Evolutionary conservation across 306 rosid genomes (phyloP).

Genomic region (Potentilla sterilis): DNA sequence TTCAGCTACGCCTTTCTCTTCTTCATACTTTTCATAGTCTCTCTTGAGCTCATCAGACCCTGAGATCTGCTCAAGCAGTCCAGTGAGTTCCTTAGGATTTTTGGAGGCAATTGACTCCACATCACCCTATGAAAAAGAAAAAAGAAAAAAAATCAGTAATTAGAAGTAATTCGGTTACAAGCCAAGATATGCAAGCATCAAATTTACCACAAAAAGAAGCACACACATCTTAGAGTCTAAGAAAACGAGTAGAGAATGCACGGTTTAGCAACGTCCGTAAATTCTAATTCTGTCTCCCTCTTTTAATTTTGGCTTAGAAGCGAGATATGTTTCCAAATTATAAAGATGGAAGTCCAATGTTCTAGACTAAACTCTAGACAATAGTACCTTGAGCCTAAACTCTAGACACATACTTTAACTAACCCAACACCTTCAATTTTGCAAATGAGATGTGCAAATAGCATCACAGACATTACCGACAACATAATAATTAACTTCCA

Average conservation of each 20-base stretch:
- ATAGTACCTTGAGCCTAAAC: background rate
- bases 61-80: conserved; percentile 89
- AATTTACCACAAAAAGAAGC: background rate
- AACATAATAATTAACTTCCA: background rate
- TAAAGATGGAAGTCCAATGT: background rate
- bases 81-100: conserved; percentile 90
- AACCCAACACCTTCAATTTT: conserved; percentile 1
- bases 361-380: background rate
- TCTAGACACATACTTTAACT: background rate
- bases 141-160: conserved; percentile 14
- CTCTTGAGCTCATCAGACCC: conserved; percentile 91
- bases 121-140: conserved; percentile 66
- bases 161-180: conserved; percentile 6
- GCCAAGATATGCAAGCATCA: conserved; percentile 11
- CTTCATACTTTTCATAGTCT: conserved; percentile 86
- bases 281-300: background rate
- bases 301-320: background rate
- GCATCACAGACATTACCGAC: background rate
- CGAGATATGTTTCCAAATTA: background rate
- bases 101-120: conserved; percentile 98
- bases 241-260: background rate
- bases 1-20: conserved; percentile 77
- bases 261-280: background rate
- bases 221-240: background rate
- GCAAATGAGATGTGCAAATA: background rate